phyloP scores from a whole-genome alignment of 2,329 filamentous ascomycete species.

The Monosporascus sp. region DNA sequence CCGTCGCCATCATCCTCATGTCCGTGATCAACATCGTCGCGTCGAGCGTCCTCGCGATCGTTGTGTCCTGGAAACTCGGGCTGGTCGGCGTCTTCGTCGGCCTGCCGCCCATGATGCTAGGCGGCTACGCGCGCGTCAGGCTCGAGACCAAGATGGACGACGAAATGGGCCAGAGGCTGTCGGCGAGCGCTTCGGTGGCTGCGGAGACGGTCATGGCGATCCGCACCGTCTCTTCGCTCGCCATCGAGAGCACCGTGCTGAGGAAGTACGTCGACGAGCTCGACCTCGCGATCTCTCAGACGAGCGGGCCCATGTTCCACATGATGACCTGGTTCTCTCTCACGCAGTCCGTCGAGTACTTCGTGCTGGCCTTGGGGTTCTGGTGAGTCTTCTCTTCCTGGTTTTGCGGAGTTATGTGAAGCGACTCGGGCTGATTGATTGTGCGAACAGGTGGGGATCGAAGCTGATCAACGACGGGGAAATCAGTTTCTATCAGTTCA shows the following conservation, averaged over 20 bases:
- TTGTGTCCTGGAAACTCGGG: constrained; percentile 38
- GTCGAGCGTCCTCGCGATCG: constrained; percentile 34
- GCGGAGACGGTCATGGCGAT: no score
- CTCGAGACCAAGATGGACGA: constrained; percentile 36
- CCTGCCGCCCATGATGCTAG: constrained; percentile 33
- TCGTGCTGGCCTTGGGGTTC: constrained; percentile 29
- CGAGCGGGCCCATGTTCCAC: constrained; percentile 13
- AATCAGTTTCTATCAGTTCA: constrained; percentile 37
- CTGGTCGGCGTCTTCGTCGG: constrained; percentile 38
- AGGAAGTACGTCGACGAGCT: no score
- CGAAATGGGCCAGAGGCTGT: constrained; percentile 29
- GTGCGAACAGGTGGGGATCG: constrained; percentile 27
- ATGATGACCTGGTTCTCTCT: constrained; percentile 22
- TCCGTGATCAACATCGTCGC: constrained; percentile 34
- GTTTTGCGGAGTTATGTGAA: constrained; percentile 22
- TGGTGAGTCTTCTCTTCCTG: constrained; percentile 31
- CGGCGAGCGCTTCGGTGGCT: no score
- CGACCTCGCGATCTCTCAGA: no score
- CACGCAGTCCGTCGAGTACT: constrained; percentile 25
- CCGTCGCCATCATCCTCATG: constrained; percentile 36
- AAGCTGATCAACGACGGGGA: constrained; percentile 31
- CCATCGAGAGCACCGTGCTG: no score
- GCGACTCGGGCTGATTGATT: no score
- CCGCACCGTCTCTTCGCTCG: no score
- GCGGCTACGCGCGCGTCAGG: constrained; percentile 38